Evolutionary conservation across 192 early-diverging fungal species (phyloP).

Genomic region (Linnemannia hyalina): DNA sequence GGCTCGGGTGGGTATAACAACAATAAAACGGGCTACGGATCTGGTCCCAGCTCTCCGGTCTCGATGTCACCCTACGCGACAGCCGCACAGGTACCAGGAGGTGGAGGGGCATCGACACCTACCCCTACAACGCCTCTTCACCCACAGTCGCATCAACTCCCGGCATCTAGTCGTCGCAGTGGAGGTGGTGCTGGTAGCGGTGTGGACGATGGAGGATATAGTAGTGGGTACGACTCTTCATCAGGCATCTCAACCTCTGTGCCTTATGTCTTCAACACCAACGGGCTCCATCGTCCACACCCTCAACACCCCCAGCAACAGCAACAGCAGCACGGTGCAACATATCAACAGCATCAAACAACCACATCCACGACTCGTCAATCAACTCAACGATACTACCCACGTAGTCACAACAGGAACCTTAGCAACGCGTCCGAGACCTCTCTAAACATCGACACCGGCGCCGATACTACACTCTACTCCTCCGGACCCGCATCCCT

Average conservation of each 20-base stretch:
- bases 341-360: neutral
- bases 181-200: neutral
- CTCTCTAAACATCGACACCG: constrained; percentile 36
- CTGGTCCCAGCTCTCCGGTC: neutral
- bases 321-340: neutral
- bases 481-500: constrained; percentile 13
- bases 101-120: neutral
- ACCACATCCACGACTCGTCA: neutral
- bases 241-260: constrained; percentile 19
- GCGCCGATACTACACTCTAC: neutral
- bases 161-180: neutral
- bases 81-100: neutral
- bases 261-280: constrained; percentile 7
- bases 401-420: constrained; percentile 19
- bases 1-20: neutral
- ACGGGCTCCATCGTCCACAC: constrained; percentile 1
- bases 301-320: constrained; percentile 14
- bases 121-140: neutral
- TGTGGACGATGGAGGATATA: constrained; percentile 24
- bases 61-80: neutral
- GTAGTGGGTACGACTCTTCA: constrained; percentile 43
- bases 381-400: constrained; percentile 9
- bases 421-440: constrained; percentile 42
- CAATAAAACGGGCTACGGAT: constrained; percentile 8
- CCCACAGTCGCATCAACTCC: neutral